Percentiles rank a stretch among this genome's conserved stretches.
Evolutionary conservation across 2,329 filamentous ascomycete species (phyloP).

Genomic region (Sarocladium brachiariae): DNA sequence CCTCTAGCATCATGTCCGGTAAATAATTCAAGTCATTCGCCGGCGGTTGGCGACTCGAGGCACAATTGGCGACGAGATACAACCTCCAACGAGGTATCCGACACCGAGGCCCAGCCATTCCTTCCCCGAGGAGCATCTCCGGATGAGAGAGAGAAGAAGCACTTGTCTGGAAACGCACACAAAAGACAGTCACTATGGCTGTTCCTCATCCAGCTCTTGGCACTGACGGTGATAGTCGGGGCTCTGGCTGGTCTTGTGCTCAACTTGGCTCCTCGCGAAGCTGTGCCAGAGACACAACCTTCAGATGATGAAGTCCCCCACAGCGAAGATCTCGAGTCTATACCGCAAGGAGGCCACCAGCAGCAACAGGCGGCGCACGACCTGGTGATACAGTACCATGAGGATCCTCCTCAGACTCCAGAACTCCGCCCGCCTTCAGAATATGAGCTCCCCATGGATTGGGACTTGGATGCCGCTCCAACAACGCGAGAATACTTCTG

Average conservation of each 20-base stretch:
- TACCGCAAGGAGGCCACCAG: no score
- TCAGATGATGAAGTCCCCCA: not conserved
- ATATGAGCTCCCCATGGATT: conserved; percentile 50
- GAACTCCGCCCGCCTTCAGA: conserved; percentile 32
- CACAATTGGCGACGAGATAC: not conserved
- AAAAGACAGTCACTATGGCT: not conserved
- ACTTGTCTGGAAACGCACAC: not conserved
- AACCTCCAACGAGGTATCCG: not conserved
- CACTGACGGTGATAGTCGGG: conserved; percentile 18
- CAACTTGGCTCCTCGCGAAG: conserved; percentile 12
- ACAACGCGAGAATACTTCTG: conserved; percentile 52
- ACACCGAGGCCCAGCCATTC: not conserved
- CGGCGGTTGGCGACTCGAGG: no score
- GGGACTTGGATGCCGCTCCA: conserved; percentile 45
- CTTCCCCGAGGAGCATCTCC: not conserved
- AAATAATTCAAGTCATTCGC: no score
- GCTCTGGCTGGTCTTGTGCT: conserved; percentile 17
- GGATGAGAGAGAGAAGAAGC: not conserved
- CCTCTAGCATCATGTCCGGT: no score
- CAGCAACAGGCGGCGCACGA: conserved; percentile 6
- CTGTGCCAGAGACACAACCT: not conserved
- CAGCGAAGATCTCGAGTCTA: no score
- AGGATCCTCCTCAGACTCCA: conserved; percentile 17
- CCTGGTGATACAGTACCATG: conserved; percentile 19
- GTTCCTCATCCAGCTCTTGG: conserved; percentile 6